phyloP scores from a whole-genome alignment of 2,329 filamentous ascomycete species.

The Furcasterigmium furcatum region DNA sequence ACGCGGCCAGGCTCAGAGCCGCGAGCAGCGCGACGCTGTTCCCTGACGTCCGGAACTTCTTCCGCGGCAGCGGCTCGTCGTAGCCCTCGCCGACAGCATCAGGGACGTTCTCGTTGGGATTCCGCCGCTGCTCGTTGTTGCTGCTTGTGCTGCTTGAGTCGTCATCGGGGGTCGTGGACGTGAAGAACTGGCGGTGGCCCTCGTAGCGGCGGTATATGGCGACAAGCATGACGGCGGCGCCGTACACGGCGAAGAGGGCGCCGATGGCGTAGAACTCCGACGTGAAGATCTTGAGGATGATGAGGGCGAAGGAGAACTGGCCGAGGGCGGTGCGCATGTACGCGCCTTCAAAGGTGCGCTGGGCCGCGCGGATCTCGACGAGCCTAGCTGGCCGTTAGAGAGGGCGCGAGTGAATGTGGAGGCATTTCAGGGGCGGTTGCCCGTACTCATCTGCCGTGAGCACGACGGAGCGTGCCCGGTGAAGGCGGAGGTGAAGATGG shows the following conservation, averaged over 20 bases:
- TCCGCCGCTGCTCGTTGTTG: background rate
- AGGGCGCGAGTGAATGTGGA: background rate
- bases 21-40: constrained; percentile 60
- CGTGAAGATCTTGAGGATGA: constrained; percentile 96
- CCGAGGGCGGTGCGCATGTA: constrained; percentile 93
- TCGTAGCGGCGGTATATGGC: constrained; percentile 84
- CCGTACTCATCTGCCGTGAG: constrained; percentile 73
- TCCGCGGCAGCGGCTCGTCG: constrained; percentile 35
- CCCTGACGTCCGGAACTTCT: constrained; percentile 61
- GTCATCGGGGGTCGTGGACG: constrained; percentile 29
- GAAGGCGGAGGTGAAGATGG: constrained; percentile 73
- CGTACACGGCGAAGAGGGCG: constrained; percentile 92
- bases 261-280: constrained; percentile 95
- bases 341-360: constrained; percentile 94
- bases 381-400: constrained; percentile 44
- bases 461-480: constrained; percentile 79
- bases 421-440: no score
- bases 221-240: constrained; percentile 77
- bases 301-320: constrained; percentile 91
- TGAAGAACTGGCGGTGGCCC: constrained; percentile 93
- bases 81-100: constrained; percentile 24
- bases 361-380: constrained; percentile 89
- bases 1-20: constrained; percentile 52
- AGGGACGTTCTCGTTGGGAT: background rate
- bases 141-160: constrained; percentile 5